Percentiles rank a stretch among this genome's conserved stretches.
phyloP scores from a whole-genome alignment of 305 asterid genomes.

The Fraxinus greggii region DNA sequence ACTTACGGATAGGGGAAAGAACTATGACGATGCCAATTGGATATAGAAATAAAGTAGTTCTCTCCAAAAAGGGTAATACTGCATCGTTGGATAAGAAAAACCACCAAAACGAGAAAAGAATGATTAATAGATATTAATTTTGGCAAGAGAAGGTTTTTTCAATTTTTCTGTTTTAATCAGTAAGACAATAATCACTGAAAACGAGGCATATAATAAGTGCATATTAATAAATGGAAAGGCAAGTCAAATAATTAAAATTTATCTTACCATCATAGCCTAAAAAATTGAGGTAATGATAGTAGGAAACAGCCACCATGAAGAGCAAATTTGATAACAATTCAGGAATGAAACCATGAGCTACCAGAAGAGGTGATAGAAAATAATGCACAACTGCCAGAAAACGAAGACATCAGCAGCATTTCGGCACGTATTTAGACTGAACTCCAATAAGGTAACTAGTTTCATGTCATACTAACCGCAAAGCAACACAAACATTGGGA shows the following conservation, averaged over 20 bases:
- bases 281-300: slow-evolving; percentile 91
- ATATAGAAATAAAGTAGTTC: slow-evolving; percentile 50
- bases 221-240: neutral
- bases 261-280: slow-evolving; percentile 91
- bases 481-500: slow-evolving; percentile 83
- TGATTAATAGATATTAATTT: neutral
- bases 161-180: neutral
- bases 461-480: slow-evolving; percentile 52
- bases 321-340: slow-evolving; percentile 78
- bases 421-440: slow-evolving; percentile 5
- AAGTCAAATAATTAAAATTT: slow-evolving; percentile 16
- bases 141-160: neutral
- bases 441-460: neutral
- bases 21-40: slow-evolving; percentile 46
- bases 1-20: slow-evolving; percentile 71
- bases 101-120: neutral
- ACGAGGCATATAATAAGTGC: neutral
- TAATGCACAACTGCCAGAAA: slow-evolving; percentile 72
- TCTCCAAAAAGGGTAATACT: slow-evolving; percentile 54
- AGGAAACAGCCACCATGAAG: slow-evolving; percentile 88
- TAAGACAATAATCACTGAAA: neutral
- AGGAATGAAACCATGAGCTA: slow-evolving; percentile 92
- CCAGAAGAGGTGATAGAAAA: slow-evolving; percentile 83
- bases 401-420: slow-evolving; percentile 23
- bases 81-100: slow-evolving; percentile 16